Conservation (phyloP, 495 filamentous ascomycete genomes). For the Daldinia bambusicola region DNA sequence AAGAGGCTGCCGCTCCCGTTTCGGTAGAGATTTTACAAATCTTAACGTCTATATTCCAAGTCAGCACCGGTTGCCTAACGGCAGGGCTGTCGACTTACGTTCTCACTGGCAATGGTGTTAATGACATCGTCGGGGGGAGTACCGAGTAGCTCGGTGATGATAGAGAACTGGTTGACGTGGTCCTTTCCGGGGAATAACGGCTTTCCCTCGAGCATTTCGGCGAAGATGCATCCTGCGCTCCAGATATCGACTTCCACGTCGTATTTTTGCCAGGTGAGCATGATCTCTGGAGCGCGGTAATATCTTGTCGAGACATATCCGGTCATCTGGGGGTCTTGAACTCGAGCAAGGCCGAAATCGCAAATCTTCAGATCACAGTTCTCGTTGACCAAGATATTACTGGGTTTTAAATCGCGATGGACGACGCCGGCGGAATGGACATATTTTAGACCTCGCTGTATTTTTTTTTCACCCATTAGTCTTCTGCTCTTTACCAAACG, state of each 20-base stretch:
- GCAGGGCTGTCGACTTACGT: conserved; percentile 66
- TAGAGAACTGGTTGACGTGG: conserved; percentile 99
- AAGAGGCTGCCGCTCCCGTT: conserved; percentile 89
- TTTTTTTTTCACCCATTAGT: conserved; percentile 32
- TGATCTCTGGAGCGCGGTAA: conserved; percentile 98
- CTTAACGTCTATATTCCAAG: conserved; percentile 77
- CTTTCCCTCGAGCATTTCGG: conserved; percentile 99
- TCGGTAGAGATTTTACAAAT: conserved; percentile 98
- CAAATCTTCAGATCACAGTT: conserved; percentile 99
- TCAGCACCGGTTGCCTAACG: background rate
- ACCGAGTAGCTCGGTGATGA: conserved; percentile 96
- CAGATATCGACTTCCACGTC: conserved; percentile 99
- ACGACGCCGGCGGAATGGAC: conserved; percentile 98
- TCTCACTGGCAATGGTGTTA: conserved; percentile 97
- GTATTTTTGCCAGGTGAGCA: conserved; percentile 99
- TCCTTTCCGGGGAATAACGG: conserved; percentile 98
- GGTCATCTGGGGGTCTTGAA: conserved; percentile 99
- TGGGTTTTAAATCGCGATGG: conserved; percentile 96
- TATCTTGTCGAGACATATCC: conserved; percentile 99
- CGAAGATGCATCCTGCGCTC: conserved; percentile 99
- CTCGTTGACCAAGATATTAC: conserved; percentile 98
- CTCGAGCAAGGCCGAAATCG: conserved; percentile 96
- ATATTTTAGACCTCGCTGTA: conserved; percentile 95
- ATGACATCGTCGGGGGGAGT: conserved; percentile 99
- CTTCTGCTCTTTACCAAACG: conserved; percentile 1